These are phyloP conservation scores for Pluteus cervinus DNA, from an alignment of 768 basidiomycete species.

Conservation along the genomic window DNA sequence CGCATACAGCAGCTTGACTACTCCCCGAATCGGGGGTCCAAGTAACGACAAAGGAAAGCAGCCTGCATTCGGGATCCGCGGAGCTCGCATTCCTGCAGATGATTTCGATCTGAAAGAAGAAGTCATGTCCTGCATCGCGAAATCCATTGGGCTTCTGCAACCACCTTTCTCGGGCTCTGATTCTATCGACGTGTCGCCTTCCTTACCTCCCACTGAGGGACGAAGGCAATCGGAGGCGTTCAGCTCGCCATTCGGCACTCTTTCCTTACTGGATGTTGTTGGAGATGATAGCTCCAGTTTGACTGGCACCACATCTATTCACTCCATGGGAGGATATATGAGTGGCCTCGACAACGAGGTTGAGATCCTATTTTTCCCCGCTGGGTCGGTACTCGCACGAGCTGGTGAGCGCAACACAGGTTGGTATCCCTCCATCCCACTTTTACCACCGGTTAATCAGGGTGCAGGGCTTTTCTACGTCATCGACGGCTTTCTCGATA, in stretches of 20 bases:
- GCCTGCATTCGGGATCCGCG: too few relatives aligned
- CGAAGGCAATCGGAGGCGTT: conserved; percentile 38
- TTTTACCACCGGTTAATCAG: conserved; percentile 6
- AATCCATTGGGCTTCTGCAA: conserved; percentile 91
- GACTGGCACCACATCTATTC: conserved; percentile 51
- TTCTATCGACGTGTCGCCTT: conserved; percentile 63
- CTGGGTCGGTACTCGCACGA: conserved; percentile 79
- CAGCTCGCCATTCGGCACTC: conserved; percentile 64
- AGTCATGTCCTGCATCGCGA: conserved; percentile 96
- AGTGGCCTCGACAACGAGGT: conserved; percentile 93
- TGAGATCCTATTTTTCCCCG: conserved; percentile 89
- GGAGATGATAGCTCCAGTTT: conserved; percentile 67
- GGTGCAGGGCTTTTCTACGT: conserved; percentile 79
- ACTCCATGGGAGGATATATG: conserved; percentile 52
- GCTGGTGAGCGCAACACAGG: conserved; percentile 90
- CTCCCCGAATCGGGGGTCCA: conserved; percentile 32
- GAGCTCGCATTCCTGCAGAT: conserved; percentile 38
- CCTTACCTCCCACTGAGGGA: conserved; percentile 39
- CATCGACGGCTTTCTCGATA: conserved; percentile 94
- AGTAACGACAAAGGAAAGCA: conserved; percentile 11
- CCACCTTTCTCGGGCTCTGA: conserved; percentile 69
- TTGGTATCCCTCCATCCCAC: conserved; percentile 17
- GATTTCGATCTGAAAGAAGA: conserved; percentile 95
- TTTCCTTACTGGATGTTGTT: conserved; percentile 66
- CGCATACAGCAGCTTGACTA: conserved; percentile 43